Conservation (phyloP, 306 rosid genomes). For the Medicago ruthenica region DNA sequence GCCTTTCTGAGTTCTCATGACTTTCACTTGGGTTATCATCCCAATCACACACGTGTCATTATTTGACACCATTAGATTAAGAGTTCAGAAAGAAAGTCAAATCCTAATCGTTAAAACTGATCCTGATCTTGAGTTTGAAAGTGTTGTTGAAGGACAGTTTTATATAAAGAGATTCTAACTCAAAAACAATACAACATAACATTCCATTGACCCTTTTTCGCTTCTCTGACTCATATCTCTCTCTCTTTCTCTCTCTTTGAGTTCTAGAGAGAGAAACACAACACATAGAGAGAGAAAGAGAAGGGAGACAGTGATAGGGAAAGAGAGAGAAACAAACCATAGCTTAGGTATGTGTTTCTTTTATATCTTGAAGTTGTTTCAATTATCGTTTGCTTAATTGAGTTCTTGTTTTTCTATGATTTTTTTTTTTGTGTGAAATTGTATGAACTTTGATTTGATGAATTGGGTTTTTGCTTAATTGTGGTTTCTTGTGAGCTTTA, state of each 20-base stretch:
- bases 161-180: conserved; percentile 27
- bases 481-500: neutral
- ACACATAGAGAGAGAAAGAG: neutral
- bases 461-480: neutral
- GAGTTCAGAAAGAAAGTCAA: neutral
- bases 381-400: neutral
- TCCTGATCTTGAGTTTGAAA: conserved; percentile 30
- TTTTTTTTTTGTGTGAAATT: conserved; percentile 2
- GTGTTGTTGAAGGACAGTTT: neutral
- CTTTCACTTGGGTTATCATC: conserved; percentile 2
- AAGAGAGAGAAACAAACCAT: neutral
- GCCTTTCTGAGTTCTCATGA: conserved; percentile 7
- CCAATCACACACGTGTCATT: neutral
- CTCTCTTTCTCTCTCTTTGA: neutral
- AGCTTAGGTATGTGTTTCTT: neutral
- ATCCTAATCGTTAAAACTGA: conserved; percentile 17
- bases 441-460: neutral
- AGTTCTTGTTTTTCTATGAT: neutral
- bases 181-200: conserved; percentile 23
- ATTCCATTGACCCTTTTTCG: conserved; percentile 41
- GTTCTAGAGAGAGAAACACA: conserved; percentile 29
- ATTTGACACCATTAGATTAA: rapidly evolving
- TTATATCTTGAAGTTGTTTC: neutral
- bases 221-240: conserved; percentile 42
- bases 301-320: neutral